phyloP scores from a whole-genome alignment of 352 stramenopile species.

The Phytophthora ramorum region DNA sequence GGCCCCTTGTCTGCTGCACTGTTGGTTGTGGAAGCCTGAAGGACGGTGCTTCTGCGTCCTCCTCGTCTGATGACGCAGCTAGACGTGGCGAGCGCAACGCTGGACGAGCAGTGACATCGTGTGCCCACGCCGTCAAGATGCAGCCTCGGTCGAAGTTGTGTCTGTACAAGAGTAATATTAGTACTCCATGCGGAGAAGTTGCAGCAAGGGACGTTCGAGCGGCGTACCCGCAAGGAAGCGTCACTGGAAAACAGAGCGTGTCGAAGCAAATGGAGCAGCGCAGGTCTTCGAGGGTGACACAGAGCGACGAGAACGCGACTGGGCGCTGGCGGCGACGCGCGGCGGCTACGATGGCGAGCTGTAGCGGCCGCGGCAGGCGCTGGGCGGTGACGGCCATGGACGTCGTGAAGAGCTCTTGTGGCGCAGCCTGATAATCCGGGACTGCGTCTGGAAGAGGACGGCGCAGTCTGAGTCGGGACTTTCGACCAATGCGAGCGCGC shows the following conservation, averaged over 20 bases:
- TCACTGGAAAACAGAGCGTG: constrained; percentile 76
- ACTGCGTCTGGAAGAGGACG: constrained; percentile 6
- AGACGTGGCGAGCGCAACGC: constrained; percentile 14
- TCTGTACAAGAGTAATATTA: constrained; percentile 28
- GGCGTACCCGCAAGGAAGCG: constrained; percentile 64
- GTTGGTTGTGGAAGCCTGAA: background rate
- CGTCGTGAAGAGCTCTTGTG: background rate
- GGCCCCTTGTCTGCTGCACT: constrained; percentile 7
- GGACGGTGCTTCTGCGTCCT: background rate
- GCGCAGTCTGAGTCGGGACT: background rate
- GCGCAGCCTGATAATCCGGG: constrained; percentile 31
- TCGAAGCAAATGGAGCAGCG: constrained; percentile 85
- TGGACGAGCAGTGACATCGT: constrained; percentile 28
- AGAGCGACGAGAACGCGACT: background rate
- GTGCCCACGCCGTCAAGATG: constrained; percentile 69
- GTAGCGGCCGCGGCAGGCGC: constrained; percentile 34
- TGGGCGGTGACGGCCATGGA: constrained; percentile 3
- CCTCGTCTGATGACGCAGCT: constrained; percentile 6
- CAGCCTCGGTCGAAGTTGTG: constrained; percentile 88
- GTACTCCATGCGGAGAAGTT: background rate
- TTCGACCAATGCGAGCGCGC: constrained; percentile 12
- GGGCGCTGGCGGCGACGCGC: constrained; percentile 16
- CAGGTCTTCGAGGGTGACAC: constrained; percentile 54
- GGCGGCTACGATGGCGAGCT: constrained; percentile 29
- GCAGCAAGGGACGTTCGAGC: background rate